Evolutionary conservation across 768 basidiomycete species (phyloP).

Genomic region (Lactarius sanguifluus): DNA sequence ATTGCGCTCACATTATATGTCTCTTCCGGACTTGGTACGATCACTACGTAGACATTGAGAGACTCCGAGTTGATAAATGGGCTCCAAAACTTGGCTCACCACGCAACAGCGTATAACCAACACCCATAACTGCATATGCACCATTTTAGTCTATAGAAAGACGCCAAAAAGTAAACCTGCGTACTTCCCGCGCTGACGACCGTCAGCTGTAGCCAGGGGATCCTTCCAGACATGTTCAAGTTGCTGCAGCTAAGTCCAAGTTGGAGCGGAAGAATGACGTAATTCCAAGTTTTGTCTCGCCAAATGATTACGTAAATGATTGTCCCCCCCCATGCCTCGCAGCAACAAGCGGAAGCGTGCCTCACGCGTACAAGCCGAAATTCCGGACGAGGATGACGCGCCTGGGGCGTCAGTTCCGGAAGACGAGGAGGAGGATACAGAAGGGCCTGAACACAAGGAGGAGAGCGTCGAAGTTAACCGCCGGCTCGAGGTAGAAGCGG

Average conservation of each 20-base stretch:
- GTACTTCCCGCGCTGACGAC: slow-evolving; percentile 35
- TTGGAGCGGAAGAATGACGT: slow-evolving; percentile 4
- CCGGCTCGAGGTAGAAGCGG: slow-evolving; percentile 15
- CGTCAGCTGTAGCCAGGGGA: slow-evolving; percentile 37
- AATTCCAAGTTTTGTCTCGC: neutral
- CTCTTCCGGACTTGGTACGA: slow-evolving; percentile 38
- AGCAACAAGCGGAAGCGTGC: slow-evolving; percentile 25
- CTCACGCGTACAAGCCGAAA: slow-evolving; percentile 7
- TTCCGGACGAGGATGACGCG: slow-evolving; percentile 2
- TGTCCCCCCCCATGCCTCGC: slow-evolving; percentile 5
- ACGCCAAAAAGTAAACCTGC: slow-evolving; percentile 5
- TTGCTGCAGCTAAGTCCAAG: neutral
- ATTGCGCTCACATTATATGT: slow-evolving; percentile 37
- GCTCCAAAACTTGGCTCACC: slow-evolving; percentile 27
- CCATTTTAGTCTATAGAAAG: neutral
- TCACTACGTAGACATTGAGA: slow-evolving; percentile 29
- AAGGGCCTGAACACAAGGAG: neutral
- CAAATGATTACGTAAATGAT: slow-evolving; percentile 14
- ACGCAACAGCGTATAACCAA: slow-evolving; percentile 37
- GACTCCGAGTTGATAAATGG: neutral
- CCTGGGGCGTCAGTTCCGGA: slow-evolving; percentile 4
- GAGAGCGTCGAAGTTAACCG: slow-evolving; percentile 5
- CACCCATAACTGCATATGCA: slow-evolving; percentile 35
- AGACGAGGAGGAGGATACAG: slow-evolving; percentile 9
- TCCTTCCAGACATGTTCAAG: slow-evolving; percentile 33